Base-by-base conservation (phyloP, 805 yeast genomes). In the Ogataea thermomethanolica region DNA sequence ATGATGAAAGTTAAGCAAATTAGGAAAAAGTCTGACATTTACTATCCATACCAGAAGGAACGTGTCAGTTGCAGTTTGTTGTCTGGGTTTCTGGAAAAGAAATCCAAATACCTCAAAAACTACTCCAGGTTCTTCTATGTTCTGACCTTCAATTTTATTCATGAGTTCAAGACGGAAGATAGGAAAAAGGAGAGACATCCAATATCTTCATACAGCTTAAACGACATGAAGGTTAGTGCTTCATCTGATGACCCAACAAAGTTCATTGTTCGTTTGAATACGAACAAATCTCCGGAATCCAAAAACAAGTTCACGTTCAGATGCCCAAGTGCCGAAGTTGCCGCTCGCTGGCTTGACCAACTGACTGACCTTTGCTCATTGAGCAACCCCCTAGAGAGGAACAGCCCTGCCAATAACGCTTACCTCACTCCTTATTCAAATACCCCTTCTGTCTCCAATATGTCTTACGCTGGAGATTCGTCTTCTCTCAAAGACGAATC, bases 101-200 rank as follows among this genome's bases (percentile, higher is more conserved):
- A 81, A 56, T 74, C 82, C 25, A 80, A 81, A 55, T 74, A 70
- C 50, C 60, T 79, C 48, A 78, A 79, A 59, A 76, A 75, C 36
- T 79, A 80, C 58, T 69, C 78, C 3, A 70, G 72, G 48, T 78
- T 79, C 28, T 81, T 78, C 69, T 82, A 79, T 49, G 84, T 82
- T 10, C 65, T 82, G 41, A 80, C 88, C 5, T 77, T 83, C 51
- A 79, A 77, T 53, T 81, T 70, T 46, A 57, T 82, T 27, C 88
- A 81, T 59, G 88, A 82, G 58, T 82, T 81, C 61, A 78, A 74
- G 53, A 63, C 79, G 0, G 58, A 66, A 21, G 80, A 76, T 57
- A 65, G 81, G 28, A 76, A 72, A 50, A 73, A 74, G 46, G 82
- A 78, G 35, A 71, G 71, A 44, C 54, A 54, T 20, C 78, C 77